Percentiles rank a stretch among this genome's conserved stretches.
Evolutionary conservation across 75 land plant genomes (phyloP).

Genomic region (Ceratopteris richardii): DNA sequence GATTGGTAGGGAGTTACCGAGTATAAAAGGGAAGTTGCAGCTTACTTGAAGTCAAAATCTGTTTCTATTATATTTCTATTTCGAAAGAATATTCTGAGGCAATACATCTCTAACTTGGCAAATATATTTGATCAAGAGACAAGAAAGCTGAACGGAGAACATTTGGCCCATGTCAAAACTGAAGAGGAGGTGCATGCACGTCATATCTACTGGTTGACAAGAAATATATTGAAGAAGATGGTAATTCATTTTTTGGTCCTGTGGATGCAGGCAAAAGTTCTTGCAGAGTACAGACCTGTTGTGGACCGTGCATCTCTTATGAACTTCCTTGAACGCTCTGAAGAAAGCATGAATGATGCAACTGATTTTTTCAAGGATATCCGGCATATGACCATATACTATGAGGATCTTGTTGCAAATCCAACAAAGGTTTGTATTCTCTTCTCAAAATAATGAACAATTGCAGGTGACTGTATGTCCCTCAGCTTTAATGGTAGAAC

Average conservation of each 20-base stretch:
- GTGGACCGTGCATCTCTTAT: slow-evolving; percentile 39
- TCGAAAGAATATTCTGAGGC: slow-evolving; percentile 53
- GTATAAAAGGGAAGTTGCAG: slow-evolving; percentile 54
- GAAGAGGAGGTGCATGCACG: slow-evolving; percentile 46
- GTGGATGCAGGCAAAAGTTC: slow-evolving; percentile 51
- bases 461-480: no score
- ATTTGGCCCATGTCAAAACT: slow-evolving; percentile 82
- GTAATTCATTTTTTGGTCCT: not conserved
- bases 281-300: slow-evolving; percentile 63
- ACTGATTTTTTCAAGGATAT: slow-evolving; percentile 49
- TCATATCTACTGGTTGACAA: not conserved
- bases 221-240: not conserved
- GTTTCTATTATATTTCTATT: slow-evolving; percentile 63
- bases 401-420: slow-evolving; percentile 53
- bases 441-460: no score
- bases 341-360: slow-evolving; percentile 40
- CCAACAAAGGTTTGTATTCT: slow-evolving; percentile 11
- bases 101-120: slow-evolving; percentile 66
- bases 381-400: slow-evolving; percentile 49
- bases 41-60: slow-evolving; percentile 52
- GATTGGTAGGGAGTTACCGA: slow-evolving; percentile 56
- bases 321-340: slow-evolving; percentile 35
- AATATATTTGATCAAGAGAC: slow-evolving; percentile 60
- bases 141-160: slow-evolving; percentile 70
- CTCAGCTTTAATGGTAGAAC: no score